phyloP scores from a whole-genome alignment of 1,284 basidiomycete species.

The Trichosporon coremiiforme region DNA sequence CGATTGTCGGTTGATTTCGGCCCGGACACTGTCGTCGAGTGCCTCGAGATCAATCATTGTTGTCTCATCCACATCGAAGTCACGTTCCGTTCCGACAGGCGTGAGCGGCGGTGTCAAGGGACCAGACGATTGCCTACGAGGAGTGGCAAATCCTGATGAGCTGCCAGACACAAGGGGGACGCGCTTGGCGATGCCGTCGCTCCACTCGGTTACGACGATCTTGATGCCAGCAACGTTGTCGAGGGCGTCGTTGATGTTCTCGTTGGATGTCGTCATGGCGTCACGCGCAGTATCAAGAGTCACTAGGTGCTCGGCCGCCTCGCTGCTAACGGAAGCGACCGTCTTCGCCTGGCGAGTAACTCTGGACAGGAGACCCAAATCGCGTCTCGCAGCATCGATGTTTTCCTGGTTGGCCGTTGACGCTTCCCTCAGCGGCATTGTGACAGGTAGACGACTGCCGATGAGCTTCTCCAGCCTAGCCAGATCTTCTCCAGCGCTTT shows the following conservation, averaged over 20 bases:
- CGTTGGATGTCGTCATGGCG: neutral
- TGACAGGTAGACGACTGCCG: neutral
- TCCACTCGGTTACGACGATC: constrained; percentile 23
- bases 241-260: neutral
- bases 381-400: constrained; percentile 9
- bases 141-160: neutral
- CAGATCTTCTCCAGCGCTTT: neutral
- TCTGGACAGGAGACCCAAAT: constrained; percentile 23
- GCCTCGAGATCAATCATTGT: constrained; percentile 61
- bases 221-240: constrained; percentile 9
- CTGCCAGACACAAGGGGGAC: constrained; percentile 25
- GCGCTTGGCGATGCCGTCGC: constrained; percentile 20
- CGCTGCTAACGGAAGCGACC: constrained; percentile 25
- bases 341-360: constrained; percentile 29
- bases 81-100: constrained; percentile 19
- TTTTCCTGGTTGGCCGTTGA: neutral
- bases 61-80: neutral
- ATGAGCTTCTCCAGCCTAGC: neutral
- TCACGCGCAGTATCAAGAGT: constrained; percentile 41
- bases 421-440: neutral
- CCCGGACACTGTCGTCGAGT: constrained; percentile 70
- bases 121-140: constrained; percentile 6
- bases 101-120: constrained; percentile 31
- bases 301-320: constrained; percentile 26
- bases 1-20: constrained; percentile 68